Evolutionary conservation across 306 rosid species (phyloP).

Genomic region (Cotoneaster glaucophyllus): DNA sequence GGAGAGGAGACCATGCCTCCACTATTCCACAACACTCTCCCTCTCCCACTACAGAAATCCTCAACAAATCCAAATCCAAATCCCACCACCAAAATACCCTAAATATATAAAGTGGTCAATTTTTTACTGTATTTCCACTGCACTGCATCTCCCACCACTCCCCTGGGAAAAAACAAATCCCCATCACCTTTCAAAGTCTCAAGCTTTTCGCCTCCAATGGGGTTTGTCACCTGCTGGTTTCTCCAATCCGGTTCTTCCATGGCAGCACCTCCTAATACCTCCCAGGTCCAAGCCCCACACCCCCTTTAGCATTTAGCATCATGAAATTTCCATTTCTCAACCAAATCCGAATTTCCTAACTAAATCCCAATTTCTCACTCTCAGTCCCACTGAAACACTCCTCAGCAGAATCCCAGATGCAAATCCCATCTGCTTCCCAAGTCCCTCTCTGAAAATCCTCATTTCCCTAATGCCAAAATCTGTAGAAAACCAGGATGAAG

Average conservation of each 20-base stretch:
- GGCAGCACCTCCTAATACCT: background rate
- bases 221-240: background rate
- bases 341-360: slow-evolving; percentile 14
- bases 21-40: background rate
- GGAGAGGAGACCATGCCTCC: background rate
- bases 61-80: background rate
- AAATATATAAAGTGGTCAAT: background rate
- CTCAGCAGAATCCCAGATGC: background rate
- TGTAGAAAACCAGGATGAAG: slow-evolving; percentile 40
- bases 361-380: background rate
- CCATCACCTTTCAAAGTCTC: background rate
- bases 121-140: background rate
- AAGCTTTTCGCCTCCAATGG: slow-evolving; percentile 1
- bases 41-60: background rate
- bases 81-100: background rate
- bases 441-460: background rate
- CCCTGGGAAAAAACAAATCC: background rate
- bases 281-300: background rate
- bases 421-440: background rate
- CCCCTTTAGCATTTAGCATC: background rate
- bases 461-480: slow-evolving; percentile 41
- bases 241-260: background rate
- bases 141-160: background rate
- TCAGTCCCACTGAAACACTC: slow-evolving; percentile 1
- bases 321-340: slow-evolving; percentile 7